Percentiles rank a stretch among this genome's conserved stretches.
phyloP scores from a whole-genome alignment of 768 basidiomycete genomes.

The Russula griseocarnosa region DNA sequence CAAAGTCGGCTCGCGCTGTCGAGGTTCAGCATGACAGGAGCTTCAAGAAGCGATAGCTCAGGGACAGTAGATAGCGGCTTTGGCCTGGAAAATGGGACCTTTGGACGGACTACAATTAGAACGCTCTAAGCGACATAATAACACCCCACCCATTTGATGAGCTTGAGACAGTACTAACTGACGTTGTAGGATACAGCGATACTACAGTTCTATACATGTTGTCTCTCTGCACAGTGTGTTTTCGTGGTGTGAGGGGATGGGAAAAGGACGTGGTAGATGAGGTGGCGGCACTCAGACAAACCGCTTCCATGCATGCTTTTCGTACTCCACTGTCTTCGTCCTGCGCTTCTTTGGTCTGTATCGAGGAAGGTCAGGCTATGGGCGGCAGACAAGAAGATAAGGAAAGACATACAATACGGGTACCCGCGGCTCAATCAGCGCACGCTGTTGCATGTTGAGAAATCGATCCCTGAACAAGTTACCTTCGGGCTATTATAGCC shows the following conservation, averaged over 20 bases:
- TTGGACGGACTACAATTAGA: not conserved
- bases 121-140: conserved; percentile 9
- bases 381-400: not conserved
- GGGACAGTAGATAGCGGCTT: not conserved
- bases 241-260: not conserved
- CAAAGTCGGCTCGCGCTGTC: conserved; percentile 56
- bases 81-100: not conserved
- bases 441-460: conserved; percentile 81
- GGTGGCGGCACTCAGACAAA: conserved; percentile 38
- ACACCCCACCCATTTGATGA: not conserved
- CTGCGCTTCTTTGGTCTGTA: conserved; percentile 51
- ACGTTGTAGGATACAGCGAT: conserved; percentile 16
- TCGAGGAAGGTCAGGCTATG: conserved; percentile 5
- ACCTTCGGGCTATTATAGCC: conserved; percentile 75
- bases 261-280: not conserved
- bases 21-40: conserved; percentile 63
- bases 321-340: conserved; percentile 60
- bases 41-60: conserved; percentile 19
- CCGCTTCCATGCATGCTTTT: conserved; percentile 76
- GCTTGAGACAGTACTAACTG: not conserved
- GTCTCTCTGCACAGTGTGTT: not conserved
- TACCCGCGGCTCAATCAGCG: conserved; percentile 81
- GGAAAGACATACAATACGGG: conserved; percentile 58
- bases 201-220: conserved; percentile 8
- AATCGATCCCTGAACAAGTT: conserved; percentile 90